phyloP scores from a whole-genome alignment of 176 grass and related monocot genomes.

The Aegilops longissima region DNA sequence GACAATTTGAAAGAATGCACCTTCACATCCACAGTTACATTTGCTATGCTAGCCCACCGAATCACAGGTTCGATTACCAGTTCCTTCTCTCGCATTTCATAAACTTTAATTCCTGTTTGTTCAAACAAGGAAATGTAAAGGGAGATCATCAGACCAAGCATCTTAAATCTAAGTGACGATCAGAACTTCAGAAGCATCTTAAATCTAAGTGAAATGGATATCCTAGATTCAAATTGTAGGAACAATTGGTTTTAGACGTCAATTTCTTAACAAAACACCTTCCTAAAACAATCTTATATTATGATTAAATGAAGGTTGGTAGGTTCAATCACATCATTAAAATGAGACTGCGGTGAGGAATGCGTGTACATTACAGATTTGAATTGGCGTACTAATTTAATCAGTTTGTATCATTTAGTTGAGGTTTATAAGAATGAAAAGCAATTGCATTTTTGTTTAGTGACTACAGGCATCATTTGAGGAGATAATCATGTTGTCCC shows the following conservation, averaged over 20 bases:
- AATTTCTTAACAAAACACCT: neutral
- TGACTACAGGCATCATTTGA: neutral
- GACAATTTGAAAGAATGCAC: slow-evolving; percentile 58
- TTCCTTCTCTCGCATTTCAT: slow-evolving; percentile 87
- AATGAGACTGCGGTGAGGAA: neutral
- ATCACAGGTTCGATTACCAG: slow-evolving; percentile 87
- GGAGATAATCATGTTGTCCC: neutral
- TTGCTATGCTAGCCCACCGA: slow-evolving; percentile 77
- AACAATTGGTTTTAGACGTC: neutral
- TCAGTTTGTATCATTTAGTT: neutral
- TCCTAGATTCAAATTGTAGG: neutral
- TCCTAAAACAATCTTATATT: neutral
- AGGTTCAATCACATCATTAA: neutral
- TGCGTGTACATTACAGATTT: neutral
- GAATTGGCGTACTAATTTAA: neutral
- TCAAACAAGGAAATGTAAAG: neutral
- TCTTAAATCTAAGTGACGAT: neutral
- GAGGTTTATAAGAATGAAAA: neutral
- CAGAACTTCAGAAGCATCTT: neutral
- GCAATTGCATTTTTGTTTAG: neutral
- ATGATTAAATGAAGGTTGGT: neutral
- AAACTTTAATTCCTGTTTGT: slow-evolving; percentile 80
- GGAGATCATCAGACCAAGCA: neutral
- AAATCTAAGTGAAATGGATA: neutral
- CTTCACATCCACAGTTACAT: slow-evolving; percentile 55